Conservation (phyloP, 169 alveolate species). For the Babesia bovis region DNA sequence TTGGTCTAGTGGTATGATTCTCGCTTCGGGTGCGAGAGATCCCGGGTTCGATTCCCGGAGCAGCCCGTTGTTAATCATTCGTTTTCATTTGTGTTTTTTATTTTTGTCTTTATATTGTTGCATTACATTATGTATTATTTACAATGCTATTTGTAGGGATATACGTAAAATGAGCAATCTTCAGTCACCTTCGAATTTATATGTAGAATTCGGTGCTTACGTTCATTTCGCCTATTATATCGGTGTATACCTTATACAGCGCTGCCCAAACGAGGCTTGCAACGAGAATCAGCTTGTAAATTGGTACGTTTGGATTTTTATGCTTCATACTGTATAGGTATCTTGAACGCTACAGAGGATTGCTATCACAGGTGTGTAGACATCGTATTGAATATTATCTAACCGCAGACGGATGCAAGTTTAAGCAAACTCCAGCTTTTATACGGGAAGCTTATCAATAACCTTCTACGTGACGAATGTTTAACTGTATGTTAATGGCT, state of each 20-base stretch:
- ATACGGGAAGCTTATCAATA: slow-evolving; percentile 46
- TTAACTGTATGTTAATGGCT: slow-evolving; percentile 29
- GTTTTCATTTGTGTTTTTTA: background rate
- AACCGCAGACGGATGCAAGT: slow-evolving; percentile 33
- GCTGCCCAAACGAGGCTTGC: slow-evolving; percentile 47
- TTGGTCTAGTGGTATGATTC: slow-evolving; percentile 98
- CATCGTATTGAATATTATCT: background rate
- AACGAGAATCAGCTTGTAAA: slow-evolving; percentile 35
- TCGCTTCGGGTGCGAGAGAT: slow-evolving; percentile 99
- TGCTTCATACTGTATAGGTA: slow-evolving; percentile 3
- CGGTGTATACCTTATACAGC: slow-evolving; percentile 51
- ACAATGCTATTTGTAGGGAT: background rate
- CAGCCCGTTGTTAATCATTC: slow-evolving; percentile 79
- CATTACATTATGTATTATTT: background rate
- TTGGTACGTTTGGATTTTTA: slow-evolving; percentile 26
- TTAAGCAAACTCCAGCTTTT: slow-evolving; percentile 25
- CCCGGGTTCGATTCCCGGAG: slow-evolving; percentile 99
- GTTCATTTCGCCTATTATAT: slow-evolving; percentile 66
- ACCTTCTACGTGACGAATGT: slow-evolving; percentile 60
- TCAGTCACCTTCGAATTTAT: slow-evolving; percentile 12
- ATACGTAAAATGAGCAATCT: slow-evolving; percentile 21
- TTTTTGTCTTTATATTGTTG: background rate
- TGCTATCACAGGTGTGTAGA: slow-evolving; percentile 46
- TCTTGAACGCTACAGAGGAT: slow-evolving; percentile 5
- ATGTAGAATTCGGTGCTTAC: slow-evolving; percentile 45